These are phyloP conservation scores for Pseudisothecium myosuroides DNA, from an alignment of 225 moss, liverwort and hornwort genomes.

Conservation along the genomic window DNA sequence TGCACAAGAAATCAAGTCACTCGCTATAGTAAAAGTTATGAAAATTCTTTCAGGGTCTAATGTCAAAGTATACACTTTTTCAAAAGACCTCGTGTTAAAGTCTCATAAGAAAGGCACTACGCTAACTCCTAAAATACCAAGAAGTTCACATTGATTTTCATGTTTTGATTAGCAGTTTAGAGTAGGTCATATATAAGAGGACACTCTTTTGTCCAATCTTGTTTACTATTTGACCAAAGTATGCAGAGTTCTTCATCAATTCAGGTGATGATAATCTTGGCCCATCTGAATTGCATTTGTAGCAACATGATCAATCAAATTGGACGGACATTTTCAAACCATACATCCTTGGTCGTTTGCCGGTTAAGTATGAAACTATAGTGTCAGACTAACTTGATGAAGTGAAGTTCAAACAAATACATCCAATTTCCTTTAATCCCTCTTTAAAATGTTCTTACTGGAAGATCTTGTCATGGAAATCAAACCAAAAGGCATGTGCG, in stretches of 20 bases:
- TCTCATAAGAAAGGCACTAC: background rate
- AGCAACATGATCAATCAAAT: background rate
- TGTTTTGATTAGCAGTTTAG: background rate
- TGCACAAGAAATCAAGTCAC: background rate
- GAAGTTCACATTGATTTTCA: background rate
- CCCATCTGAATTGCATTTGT: background rate
- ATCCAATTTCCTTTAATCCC: background rate
- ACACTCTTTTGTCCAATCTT: background rate
- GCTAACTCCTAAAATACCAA: background rate
- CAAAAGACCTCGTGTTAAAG: background rate
- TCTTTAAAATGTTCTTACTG: background rate
- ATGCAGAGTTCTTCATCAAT: background rate
- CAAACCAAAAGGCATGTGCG: constrained; percentile 16
- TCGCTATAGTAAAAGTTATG: background rate
- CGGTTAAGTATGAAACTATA: background rate
- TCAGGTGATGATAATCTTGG: background rate
- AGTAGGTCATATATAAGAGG: background rate
- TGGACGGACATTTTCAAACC: background rate
- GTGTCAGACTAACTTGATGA: background rate
- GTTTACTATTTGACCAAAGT: background rate
- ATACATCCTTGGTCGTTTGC: background rate
- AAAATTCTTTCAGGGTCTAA: background rate
- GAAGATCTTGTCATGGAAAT: background rate
- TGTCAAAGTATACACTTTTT: background rate
- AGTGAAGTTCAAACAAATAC: background rate